phyloP scores from a whole-genome alignment of 495 filamentous ascomycete genomes.

The Penicillium malachiteum region DNA sequence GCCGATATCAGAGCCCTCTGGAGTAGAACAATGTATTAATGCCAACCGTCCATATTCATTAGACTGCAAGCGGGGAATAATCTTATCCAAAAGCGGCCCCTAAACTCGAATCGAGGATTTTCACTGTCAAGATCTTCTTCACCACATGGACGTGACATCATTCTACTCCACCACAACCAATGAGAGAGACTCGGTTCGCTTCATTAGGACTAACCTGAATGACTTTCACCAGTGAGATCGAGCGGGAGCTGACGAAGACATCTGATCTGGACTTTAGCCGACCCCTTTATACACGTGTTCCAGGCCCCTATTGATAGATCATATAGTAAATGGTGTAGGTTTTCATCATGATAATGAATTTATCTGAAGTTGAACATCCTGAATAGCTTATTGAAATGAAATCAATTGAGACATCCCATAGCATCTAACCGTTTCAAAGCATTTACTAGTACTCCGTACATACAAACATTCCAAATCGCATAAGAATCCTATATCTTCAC shows the following conservation, averaged over 20 bases:
- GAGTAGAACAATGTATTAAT: too few relatives aligned
- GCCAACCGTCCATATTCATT: too few relatives aligned
- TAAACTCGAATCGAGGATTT: slow-evolving; percentile 5
- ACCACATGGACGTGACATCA: slow-evolving; percentile 1
- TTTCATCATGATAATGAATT: too few relatives aligned
- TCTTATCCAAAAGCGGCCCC: neutral
- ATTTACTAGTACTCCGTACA: too few relatives aligned
- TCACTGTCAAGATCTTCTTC: neutral
- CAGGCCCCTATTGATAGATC: too few relatives aligned
- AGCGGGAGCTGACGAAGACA: neutral
- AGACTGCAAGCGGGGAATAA: neutral
- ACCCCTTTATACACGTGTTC: neutral
- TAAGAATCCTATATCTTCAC: neutral
- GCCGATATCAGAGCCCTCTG: too few relatives aligned
- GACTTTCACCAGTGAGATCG: slow-evolving; percentile 1
- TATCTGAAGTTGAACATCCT: too few relatives aligned
- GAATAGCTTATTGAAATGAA: too few relatives aligned
- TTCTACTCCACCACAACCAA: slow-evolving; percentile 2
- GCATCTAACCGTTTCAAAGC: too few relatives aligned
- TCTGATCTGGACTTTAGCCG: neutral
- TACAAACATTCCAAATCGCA: neutral
- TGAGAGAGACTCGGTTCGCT: slow-evolving; percentile 1
- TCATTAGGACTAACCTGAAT: neutral
- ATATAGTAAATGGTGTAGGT: too few relatives aligned
- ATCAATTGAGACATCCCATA: too few relatives aligned